A percentile compares a stretch with the other conserved stretches of the same genome.
phyloP scores from a whole-genome alignment of 1,284 basidiomycete species.

The Cryptococcus floricola region DNA sequence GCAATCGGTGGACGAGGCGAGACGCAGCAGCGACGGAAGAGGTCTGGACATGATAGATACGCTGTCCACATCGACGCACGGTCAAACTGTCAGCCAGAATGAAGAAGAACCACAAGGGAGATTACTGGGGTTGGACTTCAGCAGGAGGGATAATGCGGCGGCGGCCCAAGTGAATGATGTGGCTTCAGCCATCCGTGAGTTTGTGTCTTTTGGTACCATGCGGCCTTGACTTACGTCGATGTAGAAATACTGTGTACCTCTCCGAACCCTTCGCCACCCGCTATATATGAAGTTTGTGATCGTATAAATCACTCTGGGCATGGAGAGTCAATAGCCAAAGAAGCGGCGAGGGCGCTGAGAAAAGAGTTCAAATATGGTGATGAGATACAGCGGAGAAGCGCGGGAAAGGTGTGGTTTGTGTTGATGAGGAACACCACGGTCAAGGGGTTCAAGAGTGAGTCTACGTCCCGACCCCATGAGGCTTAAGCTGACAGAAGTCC shows the following conservation, averaged over 20 bases:
- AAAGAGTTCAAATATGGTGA: constrained; percentile 46
- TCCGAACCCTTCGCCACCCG: constrained; percentile 30
- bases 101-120: constrained; percentile 15
- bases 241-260: constrained; percentile 31
- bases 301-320: constrained; percentile 40
- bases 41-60: constrained; percentile 10
- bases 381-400: constrained; percentile 37
- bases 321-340: constrained; percentile 39
- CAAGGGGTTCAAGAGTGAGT: constrained; percentile 39
- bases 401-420: constrained; percentile 45
- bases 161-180: constrained; percentile 25
- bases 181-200: constrained; percentile 38
- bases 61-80: constrained; percentile 16
- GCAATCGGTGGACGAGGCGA: constrained; percentile 17
- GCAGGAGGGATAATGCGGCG: constrained; percentile 1
- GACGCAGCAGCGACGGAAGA: constrained; percentile 5
- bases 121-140: constrained; percentile 19
- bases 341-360: constrained; percentile 42
- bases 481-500: constrained; percentile 2
- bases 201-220: not conserved
- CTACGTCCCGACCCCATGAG: not conserved
- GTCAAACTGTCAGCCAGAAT: constrained; percentile 15
- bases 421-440: constrained; percentile 39
- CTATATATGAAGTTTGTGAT: constrained; percentile 43
- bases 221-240: constrained; percentile 1